phyloP scores from a whole-genome alignment of 768 basidiomycete genomes.

The Termitomyces sp. region DNA sequence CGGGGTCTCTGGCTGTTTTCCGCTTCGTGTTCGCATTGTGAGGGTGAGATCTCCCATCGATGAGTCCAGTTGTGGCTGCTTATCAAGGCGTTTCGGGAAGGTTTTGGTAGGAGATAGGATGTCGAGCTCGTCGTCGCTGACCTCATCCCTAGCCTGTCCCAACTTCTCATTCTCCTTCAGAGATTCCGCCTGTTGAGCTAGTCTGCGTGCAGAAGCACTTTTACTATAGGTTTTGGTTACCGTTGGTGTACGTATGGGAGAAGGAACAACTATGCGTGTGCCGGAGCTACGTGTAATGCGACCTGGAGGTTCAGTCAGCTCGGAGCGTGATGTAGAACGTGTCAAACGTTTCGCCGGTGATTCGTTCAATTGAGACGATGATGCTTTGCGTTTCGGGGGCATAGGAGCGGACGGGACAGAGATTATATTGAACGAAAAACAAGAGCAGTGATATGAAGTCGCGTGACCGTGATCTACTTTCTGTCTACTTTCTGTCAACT shows the following conservation, averaged over 20 bases:
- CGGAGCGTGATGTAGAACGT: conserved; percentile 12
- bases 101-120: conserved; percentile 17
- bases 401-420: conserved; percentile 17
- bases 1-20: conserved; percentile 3
- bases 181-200: background rate
- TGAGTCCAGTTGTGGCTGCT: background rate
- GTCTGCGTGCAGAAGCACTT: background rate
- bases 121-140: conserved; percentile 21
- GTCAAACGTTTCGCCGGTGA: conserved; percentile 31
- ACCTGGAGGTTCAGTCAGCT: background rate
- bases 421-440: no score
- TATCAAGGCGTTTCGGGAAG: background rate
- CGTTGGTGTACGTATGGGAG: conserved; percentile 7
- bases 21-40: background rate
- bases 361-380: conserved; percentile 15
- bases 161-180: conserved; percentile 7
- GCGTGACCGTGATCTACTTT: conserved; percentile 20
- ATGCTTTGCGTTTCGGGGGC: conserved; percentile 45
- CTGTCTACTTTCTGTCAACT: no score
- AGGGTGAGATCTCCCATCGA: background rate
- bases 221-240: conserved; percentile 9
- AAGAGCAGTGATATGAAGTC: background rate
- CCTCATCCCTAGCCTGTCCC: background rate
- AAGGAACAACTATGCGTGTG: background rate
- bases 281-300: conserved; percentile 2